Evolutionary conservation across 73 alveolate species (phyloP).

Genomic region (Stentor coeruleus): DNA sequence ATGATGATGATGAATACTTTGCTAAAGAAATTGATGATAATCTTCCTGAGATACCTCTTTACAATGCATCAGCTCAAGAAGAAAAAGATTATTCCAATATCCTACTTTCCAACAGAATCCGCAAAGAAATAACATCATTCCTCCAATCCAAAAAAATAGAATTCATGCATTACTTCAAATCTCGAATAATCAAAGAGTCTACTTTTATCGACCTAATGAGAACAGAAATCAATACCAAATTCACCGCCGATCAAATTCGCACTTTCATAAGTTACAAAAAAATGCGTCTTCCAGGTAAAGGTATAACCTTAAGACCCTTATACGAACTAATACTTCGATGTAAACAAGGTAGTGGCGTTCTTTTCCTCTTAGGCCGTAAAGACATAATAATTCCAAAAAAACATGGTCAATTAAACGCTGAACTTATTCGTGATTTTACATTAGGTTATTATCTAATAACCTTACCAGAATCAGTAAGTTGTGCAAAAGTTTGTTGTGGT

Average conservation of each 20-base stretch:
- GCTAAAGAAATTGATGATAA: too few relatives aligned
- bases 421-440: not conserved
- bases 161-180: not conserved
- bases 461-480: not conserved
- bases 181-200: not conserved
- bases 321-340: not conserved
- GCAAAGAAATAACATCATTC: not conserved
- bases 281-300: not conserved
- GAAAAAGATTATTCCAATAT: too few relatives aligned
- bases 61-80: too few relatives aligned
- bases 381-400: not conserved
- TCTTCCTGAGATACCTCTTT: too few relatives aligned
- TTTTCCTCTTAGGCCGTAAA: not conserved
- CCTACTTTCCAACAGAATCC: too few relatives aligned
- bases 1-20: too few relatives aligned
- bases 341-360: not conserved
- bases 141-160: not conserved
- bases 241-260: not conserved
- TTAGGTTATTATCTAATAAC: not conserved
- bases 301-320: not conserved
- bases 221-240: not conserved
- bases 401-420: not conserved
- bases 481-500: not conserved
- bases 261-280: not conserved
- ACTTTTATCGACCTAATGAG: not conserved